phyloP scores from a whole-genome alignment of 2,329 filamentous ascomycete species.

The Aspergillus alliaceus region DNA sequence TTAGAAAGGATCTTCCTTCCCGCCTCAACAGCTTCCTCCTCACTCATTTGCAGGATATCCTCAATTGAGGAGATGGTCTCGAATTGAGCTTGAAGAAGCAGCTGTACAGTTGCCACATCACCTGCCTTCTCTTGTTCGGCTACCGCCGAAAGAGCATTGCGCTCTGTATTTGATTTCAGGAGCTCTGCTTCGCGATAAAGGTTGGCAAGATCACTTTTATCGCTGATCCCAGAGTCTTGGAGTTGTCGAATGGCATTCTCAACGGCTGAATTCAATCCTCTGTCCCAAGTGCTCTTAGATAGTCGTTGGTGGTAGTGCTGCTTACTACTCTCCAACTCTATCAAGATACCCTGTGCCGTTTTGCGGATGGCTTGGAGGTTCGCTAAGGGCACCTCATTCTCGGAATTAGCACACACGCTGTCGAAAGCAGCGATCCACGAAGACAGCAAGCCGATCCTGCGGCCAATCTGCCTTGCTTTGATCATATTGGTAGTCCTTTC shows the following conservation, averaged over 20 bases:
- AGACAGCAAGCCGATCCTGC: slow-evolving; percentile 80
- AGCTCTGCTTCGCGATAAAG: slow-evolving; percentile 81
- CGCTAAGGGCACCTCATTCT: slow-evolving; percentile 64
- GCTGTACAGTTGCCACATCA: slow-evolving; percentile 76
- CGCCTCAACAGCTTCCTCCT: slow-evolving; percentile 76
- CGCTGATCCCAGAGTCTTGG: slow-evolving; percentile 64
- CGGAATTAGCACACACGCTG: slow-evolving; percentile 69
- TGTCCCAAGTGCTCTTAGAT: slow-evolving; percentile 80
- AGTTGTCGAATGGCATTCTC: slow-evolving; percentile 82
- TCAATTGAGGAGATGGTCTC: slow-evolving; percentile 83
- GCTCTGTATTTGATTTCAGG: slow-evolving; percentile 76
- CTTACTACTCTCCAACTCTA: slow-evolving; percentile 85
- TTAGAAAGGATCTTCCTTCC: slow-evolving; percentile 76
- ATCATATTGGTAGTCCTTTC: slow-evolving; percentile 79
- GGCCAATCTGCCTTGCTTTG: slow-evolving; percentile 77
- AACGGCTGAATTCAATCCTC: slow-evolving; percentile 80
- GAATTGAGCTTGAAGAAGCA: slow-evolving; percentile 85
- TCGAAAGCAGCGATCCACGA: slow-evolving; percentile 95
- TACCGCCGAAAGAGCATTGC: slow-evolving; percentile 74
- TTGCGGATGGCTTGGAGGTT: slow-evolving; percentile 77
- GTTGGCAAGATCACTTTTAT: slow-evolving; percentile 67
- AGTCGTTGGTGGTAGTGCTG: slow-evolving; percentile 87
- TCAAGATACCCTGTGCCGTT: slow-evolving; percentile 81
- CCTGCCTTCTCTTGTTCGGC: slow-evolving; percentile 80
- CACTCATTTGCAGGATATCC: slow-evolving; percentile 77